phyloP scores from a whole-genome alignment of 2,329 filamentous ascomycete genomes.

The Rutstroemia sp. region DNA sequence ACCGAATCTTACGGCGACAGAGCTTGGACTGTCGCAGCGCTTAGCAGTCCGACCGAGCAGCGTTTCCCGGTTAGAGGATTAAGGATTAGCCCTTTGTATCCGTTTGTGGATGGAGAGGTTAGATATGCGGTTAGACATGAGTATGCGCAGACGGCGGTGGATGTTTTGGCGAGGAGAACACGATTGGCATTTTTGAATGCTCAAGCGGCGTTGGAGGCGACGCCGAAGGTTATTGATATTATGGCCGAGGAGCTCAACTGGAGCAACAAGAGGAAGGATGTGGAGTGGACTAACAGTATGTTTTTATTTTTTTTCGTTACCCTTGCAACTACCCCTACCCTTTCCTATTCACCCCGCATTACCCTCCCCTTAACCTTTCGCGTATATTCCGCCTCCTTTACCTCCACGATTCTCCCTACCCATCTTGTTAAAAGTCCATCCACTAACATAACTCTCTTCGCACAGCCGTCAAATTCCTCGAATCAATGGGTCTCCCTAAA shows the following conservation, averaged over 20 bases:
- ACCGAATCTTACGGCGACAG: conserved; percentile 84
- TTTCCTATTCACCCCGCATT: background rate
- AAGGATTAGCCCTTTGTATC: conserved; percentile 73
- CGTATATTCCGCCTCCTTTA: no score
- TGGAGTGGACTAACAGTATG: conserved; percentile 72
- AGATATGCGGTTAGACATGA: conserved; percentile 83
- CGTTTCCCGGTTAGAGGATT: conserved; percentile 79
- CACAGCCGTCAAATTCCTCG: conserved; percentile 49
- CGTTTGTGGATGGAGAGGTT: conserved; percentile 87
- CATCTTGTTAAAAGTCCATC: background rate
- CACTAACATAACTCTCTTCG: background rate
- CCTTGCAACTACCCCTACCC: background rate
- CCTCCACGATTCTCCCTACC: background rate
- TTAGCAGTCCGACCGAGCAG: conserved; percentile 68
- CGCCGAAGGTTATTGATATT: conserved; percentile 80
- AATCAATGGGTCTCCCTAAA: conserved; percentile 59
- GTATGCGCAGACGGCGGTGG: conserved; percentile 84
- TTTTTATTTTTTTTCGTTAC: conserved; percentile 23
- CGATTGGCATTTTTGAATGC: conserved; percentile 86
- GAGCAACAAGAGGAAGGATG: conserved; percentile 63
- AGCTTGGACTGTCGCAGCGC: conserved; percentile 80
- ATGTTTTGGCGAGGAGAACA: conserved; percentile 79
- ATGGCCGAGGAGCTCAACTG: conserved; percentile 81
- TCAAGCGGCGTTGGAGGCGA: conserved; percentile 78
- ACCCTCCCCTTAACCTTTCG: no score